Conservation (phyloP, 169 alveolate species). For the Babesia ovata region DNA sequence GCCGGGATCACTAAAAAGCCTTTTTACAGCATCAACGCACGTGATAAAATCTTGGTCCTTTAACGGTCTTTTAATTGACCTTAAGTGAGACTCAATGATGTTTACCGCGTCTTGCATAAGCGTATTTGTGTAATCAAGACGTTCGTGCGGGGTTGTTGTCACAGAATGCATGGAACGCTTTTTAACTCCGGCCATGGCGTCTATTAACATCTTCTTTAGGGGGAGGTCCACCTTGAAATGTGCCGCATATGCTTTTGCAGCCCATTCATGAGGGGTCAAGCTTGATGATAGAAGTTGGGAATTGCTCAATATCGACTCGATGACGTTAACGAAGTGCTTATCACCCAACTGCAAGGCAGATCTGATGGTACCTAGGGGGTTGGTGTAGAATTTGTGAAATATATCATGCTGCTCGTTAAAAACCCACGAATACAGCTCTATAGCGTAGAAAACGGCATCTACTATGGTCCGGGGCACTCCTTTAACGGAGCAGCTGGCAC, state of each 20-base stretch:
- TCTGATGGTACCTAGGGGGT: slow-evolving; percentile 45
- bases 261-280: slow-evolving; percentile 8
- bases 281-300: slow-evolving; percentile 2
- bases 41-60: background rate
- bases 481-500: slow-evolving; percentile 62
- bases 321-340: slow-evolving; percentile 24
- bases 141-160: background rate
- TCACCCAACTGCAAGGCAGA: slow-evolving; percentile 11
- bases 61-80: background rate
- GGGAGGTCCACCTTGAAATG: slow-evolving; percentile 25
- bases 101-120: background rate
- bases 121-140: no score
- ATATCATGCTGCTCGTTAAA: slow-evolving; percentile 43
- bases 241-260: slow-evolving; percentile 10
- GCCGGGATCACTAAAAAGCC: background rate
- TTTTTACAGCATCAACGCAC: slow-evolving; percentile 13
- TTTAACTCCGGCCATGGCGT: slow-evolving; percentile 19
- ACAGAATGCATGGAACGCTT: slow-evolving; percentile 1
- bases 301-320: slow-evolving; percentile 20
- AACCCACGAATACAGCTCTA: slow-evolving; percentile 56
- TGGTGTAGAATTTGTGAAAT: slow-evolving; percentile 35
- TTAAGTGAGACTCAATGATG: background rate
- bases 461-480: slow-evolving; percentile 56
- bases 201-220: slow-evolving; percentile 5
- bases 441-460: slow-evolving; percentile 50